phyloP scores from a whole-genome alignment of 345 rosid genomes.

The Lepidium didymum region DNA sequence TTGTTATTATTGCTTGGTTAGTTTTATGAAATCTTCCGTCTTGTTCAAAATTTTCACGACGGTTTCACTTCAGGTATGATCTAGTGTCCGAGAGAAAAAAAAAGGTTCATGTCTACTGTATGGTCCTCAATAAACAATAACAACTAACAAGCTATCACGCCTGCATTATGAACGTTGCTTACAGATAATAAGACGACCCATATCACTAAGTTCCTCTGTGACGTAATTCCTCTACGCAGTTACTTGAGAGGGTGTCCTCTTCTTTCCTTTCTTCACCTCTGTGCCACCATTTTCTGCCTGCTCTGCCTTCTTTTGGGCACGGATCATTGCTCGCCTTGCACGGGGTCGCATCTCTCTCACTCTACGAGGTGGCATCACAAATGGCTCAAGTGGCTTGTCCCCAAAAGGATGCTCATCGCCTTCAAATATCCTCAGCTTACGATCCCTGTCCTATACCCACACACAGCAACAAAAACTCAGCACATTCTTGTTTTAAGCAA shows the following conservation, averaged over 20 bases:
- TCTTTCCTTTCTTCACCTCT: constrained; percentile 46
- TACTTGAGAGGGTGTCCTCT: constrained; percentile 37
- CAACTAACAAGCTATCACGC: constrained; percentile 10
- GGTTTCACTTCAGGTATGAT: not conserved
- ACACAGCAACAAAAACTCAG: constrained; percentile 7
- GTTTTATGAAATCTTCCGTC: not conserved
- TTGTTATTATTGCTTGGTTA: not conserved
- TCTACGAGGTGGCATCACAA: constrained; percentile 69
- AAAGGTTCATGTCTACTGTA: not conserved
- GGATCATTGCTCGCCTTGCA: constrained; percentile 82
- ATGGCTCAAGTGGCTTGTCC: constrained; percentile 66
- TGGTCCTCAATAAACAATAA: constrained; percentile 4
- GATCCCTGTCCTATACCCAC: constrained; percentile 76
- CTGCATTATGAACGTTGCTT: constrained; percentile 17
- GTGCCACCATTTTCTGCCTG: constrained; percentile 41
- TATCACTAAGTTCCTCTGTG: not conserved
- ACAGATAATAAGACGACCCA: not conserved
- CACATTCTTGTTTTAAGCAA: not conserved
- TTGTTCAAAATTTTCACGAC: not conserved
- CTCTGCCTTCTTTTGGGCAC: constrained; percentile 84
- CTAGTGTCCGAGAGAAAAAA: not conserved
- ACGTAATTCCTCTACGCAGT: constrained; percentile 22
- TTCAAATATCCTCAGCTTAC: constrained; percentile 84
- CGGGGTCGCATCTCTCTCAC: constrained; percentile 93
- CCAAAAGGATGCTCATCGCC: constrained; percentile 80